These are phyloP conservation scores for Cryptosporidium muris DNA, from an alignment of 169 alveolate species.

Conservation along the genomic window DNA sequence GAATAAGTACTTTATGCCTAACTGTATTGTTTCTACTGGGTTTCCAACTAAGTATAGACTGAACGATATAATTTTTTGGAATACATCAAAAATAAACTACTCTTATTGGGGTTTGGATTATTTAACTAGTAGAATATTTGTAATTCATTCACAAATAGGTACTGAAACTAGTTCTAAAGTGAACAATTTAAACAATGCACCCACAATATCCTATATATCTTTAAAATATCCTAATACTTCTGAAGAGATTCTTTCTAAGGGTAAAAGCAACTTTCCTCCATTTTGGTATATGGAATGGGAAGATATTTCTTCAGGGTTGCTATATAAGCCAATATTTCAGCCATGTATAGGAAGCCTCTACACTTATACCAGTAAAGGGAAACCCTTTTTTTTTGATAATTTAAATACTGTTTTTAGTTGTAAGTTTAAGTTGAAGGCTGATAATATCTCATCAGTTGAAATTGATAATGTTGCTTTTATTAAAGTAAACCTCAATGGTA, in stretches of 20 bases:
- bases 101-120: conserved; percentile 26
- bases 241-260: conserved; percentile 7
- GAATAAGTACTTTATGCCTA: conserved; percentile 10
- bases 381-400: conserved; percentile 6
- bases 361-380: conserved; percentile 7
- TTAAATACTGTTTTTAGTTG: conserved; percentile 5
- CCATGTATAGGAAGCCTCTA: conserved; percentile 52
- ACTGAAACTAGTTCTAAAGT: too few relatives aligned
- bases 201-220: too few relatives aligned
- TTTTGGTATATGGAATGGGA: conserved; percentile 66
- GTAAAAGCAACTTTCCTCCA: conserved; percentile 30
- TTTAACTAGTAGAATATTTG: background rate
- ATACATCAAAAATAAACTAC: conserved; percentile 18
- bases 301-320: background rate
- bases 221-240: too few relatives aligned
- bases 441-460: conserved; percentile 1
- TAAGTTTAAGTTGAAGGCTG: background rate
- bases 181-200: too few relatives aligned
- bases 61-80: conserved; percentile 40
- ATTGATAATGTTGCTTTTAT: conserved; percentile 11
- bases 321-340: conserved; percentile 29
- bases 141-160: too few relatives aligned
- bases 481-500: background rate
- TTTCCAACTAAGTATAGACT: conserved; percentile 11
- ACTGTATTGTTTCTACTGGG: conserved; percentile 26